Evolutionary conservation across 805 yeast species (phyloP).

Genomic region (Helenozyma rhizophorensis): DNA sequence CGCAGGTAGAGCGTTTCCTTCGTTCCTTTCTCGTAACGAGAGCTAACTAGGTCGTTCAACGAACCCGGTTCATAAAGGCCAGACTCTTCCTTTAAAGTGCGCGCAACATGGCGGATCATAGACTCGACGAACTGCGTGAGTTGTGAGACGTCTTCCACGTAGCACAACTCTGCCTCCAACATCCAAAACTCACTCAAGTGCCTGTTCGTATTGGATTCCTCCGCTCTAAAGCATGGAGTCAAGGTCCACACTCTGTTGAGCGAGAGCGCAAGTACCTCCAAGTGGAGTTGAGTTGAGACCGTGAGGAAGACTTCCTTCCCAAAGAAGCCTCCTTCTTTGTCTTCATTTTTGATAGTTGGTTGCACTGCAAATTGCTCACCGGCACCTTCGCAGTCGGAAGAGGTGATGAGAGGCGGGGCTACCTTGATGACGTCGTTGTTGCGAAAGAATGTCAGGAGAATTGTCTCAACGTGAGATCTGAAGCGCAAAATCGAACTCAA

Average conservation of each 20-base stretch:
- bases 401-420: constrained; percentile 80
- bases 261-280: constrained; percentile 76
- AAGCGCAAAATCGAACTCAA: constrained; percentile 64
- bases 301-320: constrained; percentile 69
- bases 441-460: constrained; percentile 52
- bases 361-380: constrained; percentile 78
- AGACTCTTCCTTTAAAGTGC: not conserved
- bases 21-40: constrained; percentile 37
- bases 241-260: constrained; percentile 81
- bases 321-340: constrained; percentile 44
- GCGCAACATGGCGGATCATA: constrained; percentile 55
- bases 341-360: constrained; percentile 23
- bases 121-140: constrained; percentile 63
- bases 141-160: constrained; percentile 52
- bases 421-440: constrained; percentile 60
- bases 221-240: constrained; percentile 93
- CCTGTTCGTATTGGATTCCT: constrained; percentile 78
- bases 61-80: constrained; percentile 1
- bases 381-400: constrained; percentile 96
- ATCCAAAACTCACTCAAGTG: constrained; percentile 97
- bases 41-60: constrained; percentile 26
- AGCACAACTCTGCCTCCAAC: constrained; percentile 88
- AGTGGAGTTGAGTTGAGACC: constrained; percentile 88
- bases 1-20: constrained; percentile 38
- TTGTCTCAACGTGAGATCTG: constrained; percentile 61